These are phyloP conservation scores for Nemophila menziesii DNA, from an alignment of 257 asterid genomes.

Conservation along the genomic window DNA sequence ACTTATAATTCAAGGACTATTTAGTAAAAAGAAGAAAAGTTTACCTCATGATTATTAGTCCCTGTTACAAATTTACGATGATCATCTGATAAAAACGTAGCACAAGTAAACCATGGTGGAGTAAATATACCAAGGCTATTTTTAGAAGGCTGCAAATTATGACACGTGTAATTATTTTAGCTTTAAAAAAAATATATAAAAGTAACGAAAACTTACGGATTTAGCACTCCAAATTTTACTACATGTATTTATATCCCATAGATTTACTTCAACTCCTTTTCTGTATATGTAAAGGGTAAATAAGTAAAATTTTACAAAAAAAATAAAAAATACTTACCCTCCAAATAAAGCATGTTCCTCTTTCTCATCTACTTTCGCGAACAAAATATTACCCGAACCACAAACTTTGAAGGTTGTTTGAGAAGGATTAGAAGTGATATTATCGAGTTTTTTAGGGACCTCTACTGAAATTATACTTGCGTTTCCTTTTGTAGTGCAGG, in stretches of 20 bases:
- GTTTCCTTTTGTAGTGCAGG: conserved; percentile 62
- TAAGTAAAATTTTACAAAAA: background rate
- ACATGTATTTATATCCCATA: conserved; percentile 65
- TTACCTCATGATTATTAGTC: conserved; percentile 77
- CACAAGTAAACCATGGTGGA: conserved; percentile 84
- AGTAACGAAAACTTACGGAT: conserved; percentile 42
- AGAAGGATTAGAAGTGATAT: conserved; percentile 31
- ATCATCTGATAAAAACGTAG: conserved; percentile 79
- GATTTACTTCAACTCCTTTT: conserved; percentile 79
- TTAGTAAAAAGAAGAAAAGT: too few relatives aligned
- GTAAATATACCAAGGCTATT: conserved; percentile 72
- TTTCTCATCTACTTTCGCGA: conserved; percentile 47
- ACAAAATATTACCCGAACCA: conserved; percentile 59
- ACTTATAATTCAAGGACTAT: too few relatives aligned
- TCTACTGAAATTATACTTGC: conserved; percentile 40
- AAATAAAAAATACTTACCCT: conserved; percentile 60
- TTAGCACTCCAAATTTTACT: conserved; percentile 65
- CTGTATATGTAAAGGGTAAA: conserved; percentile 27
- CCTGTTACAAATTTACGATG: conserved; percentile 85
- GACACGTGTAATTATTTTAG: background rate
- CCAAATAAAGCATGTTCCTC: conserved; percentile 75
- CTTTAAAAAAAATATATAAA: conserved; percentile 8
- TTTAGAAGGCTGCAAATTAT: conserved; percentile 56
- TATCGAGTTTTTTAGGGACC: conserved; percentile 23
- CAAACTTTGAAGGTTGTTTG: conserved; percentile 44